phyloP scores from a whole-genome alignment of 2,329 filamentous ascomycete genomes.

The Aspergillus ustus region DNA sequence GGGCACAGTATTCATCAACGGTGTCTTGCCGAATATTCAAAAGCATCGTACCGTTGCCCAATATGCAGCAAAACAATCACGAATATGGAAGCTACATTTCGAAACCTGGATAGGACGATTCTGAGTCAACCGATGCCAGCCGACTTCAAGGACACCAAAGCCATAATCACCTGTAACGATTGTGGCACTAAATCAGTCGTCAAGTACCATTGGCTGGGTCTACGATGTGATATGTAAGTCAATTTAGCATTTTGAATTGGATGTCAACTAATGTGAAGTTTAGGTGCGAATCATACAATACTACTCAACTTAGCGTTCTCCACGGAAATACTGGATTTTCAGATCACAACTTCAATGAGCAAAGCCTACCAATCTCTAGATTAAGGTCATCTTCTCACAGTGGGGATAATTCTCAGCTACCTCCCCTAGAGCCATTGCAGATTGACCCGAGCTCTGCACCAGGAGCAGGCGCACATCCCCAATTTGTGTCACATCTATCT shows the following conservation, averaged over 20 bases:
- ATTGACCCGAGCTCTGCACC: constrained; percentile 34
- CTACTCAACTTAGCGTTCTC: constrained; percentile 47
- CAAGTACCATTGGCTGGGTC: constrained; percentile 89
- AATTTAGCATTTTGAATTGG: not conserved
- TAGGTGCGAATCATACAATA: constrained; percentile 54
- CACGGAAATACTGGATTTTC: constrained; percentile 35
- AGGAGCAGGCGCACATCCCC: constrained; percentile 25
- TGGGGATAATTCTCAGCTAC: constrained; percentile 28
- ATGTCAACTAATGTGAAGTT: constrained; percentile 17
- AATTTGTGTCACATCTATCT: constrained; percentile 26
- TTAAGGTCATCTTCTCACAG: constrained; percentile 35
- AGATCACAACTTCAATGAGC: constrained; percentile 32
- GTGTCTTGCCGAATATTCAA: constrained; percentile 88
- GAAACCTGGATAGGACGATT: constrained; percentile 86
- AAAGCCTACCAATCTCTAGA: constrained; percentile 22
- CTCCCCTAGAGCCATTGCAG: constrained; percentile 31
- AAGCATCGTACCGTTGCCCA: constrained; percentile 90
- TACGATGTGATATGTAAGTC: constrained; percentile 73
- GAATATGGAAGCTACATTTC: constrained; percentile 96
- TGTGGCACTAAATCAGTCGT: constrained; percentile 87
- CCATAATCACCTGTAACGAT: constrained; percentile 90
- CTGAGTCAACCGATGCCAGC: constrained; percentile 87
- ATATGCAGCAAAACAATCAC: constrained; percentile 96
- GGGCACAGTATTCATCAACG: constrained; percentile 93
- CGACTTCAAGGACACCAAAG: constrained; percentile 78